Evolutionary conservation across 495 filamentous ascomycete genomes (phyloP).

Genomic region (Aspergillus heteromorphus): DNA sequence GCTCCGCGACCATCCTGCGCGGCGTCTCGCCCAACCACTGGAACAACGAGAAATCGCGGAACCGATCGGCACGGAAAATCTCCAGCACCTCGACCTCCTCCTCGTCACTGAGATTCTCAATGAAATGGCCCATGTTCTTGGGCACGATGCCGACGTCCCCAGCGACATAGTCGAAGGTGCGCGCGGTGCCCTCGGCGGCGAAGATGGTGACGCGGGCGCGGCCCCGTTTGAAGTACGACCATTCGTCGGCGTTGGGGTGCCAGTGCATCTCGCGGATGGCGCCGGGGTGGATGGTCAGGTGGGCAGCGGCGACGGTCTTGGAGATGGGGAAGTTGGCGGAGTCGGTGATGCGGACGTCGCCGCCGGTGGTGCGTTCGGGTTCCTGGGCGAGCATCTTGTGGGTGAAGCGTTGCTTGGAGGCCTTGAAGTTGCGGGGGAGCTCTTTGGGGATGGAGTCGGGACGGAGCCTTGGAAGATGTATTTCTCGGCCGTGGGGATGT

Average conservation of each 20-base stretch:
- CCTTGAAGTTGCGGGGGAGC: conserved; percentile 44
- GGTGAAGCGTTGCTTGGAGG: conserved; percentile 54
- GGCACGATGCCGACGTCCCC: conserved; percentile 60
- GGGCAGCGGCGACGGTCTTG: conserved; percentile 58
- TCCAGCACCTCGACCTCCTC: conserved; percentile 54
- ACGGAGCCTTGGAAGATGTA: conserved; percentile 64
- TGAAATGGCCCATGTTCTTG: conserved; percentile 55
- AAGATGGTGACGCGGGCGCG: conserved; percentile 6
- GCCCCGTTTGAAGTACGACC: conserved; percentile 5
- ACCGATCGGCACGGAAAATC: conserved; percentile 53
- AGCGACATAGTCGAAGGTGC: conserved; percentile 33
- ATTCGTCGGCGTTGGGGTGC: conserved; percentile 7
- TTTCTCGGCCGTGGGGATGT: conserved; percentile 53
- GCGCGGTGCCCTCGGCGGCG: conserved; percentile 2
- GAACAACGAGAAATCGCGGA: conserved; percentile 59
- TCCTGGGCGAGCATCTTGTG: conserved; percentile 57
- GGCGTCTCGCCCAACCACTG: conserved; percentile 68
- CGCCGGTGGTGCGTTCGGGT: conserved; percentile 49
- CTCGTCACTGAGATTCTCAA: conserved; percentile 31
- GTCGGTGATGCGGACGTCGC: conserved; percentile 57
- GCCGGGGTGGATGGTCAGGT: conserved; percentile 51
- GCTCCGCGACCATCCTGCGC: conserved; percentile 53
- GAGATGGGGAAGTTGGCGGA: conserved; percentile 62
- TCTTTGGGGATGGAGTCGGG: conserved; percentile 38
- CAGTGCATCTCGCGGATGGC: conserved; percentile 47